A percentile compares a stretch with the other conserved stretches of the same genome.
phyloP scores from a whole-genome alignment of 2,329 filamentous ascomycete genomes.

The Pseudogymnoascus sp. region DNA sequence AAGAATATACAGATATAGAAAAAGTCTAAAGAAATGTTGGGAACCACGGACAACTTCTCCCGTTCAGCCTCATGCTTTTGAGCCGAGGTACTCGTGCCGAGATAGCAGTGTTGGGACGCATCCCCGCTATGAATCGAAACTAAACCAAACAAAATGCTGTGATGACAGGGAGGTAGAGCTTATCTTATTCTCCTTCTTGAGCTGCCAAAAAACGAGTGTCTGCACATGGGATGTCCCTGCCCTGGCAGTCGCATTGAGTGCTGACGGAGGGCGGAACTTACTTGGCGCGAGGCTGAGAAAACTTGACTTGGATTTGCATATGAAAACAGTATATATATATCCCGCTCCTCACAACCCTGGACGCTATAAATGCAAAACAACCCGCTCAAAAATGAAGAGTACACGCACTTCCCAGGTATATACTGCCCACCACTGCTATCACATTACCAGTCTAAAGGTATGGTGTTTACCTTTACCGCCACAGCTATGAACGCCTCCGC shows the following conservation, averaged over 20 bases:
- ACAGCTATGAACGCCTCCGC: background rate
- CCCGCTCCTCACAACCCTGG: background rate
- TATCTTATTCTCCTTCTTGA: background rate
- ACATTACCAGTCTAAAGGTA: background rate
- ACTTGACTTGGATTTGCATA: background rate
- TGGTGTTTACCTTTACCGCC: background rate
- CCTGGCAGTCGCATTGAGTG: background rate
- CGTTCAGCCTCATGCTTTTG: background rate
- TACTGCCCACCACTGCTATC: background rate
- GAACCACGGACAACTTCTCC: background rate
- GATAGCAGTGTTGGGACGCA: background rate
- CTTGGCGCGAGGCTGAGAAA: slow-evolving; percentile 2
- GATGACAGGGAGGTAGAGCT: background rate
- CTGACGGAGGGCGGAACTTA: background rate
- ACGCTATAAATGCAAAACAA: slow-evolving; percentile 3
- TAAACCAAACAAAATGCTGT: background rate
- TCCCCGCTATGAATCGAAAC: background rate
- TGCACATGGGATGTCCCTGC: background rate
- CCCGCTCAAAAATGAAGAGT: slow-evolving; percentile 5
- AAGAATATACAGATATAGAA: background rate
- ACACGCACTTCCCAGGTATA: slow-evolving; percentile 5
- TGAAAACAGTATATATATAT: slow-evolving; percentile 1
- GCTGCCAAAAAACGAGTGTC: background rate
- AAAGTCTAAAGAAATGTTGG: background rate
- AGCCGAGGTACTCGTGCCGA: background rate